These are phyloP conservation scores for Jatropha curcas DNA, from an alignment of 345 rosid species.

Conservation along the genomic window DNA sequence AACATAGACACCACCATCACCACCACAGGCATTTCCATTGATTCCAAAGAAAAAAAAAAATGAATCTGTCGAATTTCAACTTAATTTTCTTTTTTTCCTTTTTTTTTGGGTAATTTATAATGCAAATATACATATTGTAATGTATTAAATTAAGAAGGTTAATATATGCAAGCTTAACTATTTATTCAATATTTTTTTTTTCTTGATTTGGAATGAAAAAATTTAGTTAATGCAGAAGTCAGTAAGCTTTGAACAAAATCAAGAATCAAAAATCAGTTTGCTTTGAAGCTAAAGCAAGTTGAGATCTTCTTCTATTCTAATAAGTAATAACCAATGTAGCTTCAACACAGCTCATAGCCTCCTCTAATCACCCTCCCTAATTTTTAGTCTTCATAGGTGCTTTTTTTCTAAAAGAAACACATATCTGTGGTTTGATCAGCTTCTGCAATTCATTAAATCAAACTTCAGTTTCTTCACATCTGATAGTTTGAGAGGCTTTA, in stretches of 20 bases:
- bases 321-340: too few species aligned
- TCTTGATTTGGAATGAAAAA: too few species aligned
- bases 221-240: neutral
- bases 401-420: neutral
- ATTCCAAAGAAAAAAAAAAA: too few species aligned
- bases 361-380: neutral
- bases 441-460: conserved; percentile 44
- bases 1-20: conserved; percentile 47
- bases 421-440: neutral
- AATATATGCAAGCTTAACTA: too few species aligned
- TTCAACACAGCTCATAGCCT: neutral
- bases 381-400: neutral
- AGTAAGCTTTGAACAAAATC: conserved; percentile 7
- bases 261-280: neutral
- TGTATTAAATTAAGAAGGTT: too few species aligned
- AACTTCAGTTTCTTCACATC: conserved; percentile 66
- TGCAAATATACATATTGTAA: too few species aligned
- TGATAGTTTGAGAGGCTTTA: conserved; percentile 77
- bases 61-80: neutral
- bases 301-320: too few species aligned
- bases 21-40: conserved; percentile 53
- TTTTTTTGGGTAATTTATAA: neutral
- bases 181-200: too few species aligned
- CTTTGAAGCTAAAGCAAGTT: neutral
- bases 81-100: neutral